These are phyloP conservation scores for Melaleuca quinquenervia DNA, from an alignment of 345 rosid species.

Conservation along the genomic window DNA sequence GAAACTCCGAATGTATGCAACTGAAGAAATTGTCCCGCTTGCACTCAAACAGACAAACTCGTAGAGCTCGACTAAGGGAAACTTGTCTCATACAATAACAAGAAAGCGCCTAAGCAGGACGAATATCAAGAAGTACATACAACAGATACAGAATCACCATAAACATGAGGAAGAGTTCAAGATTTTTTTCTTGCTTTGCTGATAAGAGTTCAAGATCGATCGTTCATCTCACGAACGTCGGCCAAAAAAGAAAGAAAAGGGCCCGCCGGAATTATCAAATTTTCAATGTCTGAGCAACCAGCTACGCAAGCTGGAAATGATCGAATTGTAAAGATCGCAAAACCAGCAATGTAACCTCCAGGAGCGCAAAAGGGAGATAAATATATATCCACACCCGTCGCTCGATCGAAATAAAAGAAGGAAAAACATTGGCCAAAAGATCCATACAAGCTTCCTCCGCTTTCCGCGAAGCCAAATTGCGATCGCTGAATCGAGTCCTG, in stretches of 20 bases:
- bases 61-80: not conserved
- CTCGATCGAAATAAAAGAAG: not conserved
- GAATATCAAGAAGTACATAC: not conserved
- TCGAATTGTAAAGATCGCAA: not conserved
- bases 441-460: conserved; percentile 67
- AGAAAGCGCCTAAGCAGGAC: not conserved
- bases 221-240: not conserved
- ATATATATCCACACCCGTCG: not conserved
- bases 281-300: not conserved
- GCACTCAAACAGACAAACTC: not conserved
- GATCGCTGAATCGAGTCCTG: conserved; percentile 21
- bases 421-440: not conserved
- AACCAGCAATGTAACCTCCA: not conserved
- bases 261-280: not conserved
- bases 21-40: not conserved
- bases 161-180: not conserved
- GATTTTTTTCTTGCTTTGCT: not conserved
- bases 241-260: not conserved
- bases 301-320: not conserved
- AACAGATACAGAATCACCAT: not conserved
- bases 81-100: not conserved
- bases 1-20: not conserved
- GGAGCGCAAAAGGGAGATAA: not conserved
- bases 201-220: not conserved
- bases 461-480: conserved; percentile 35